A percentile compares a stretch with the other conserved stretches of the same genome.
These are phyloP conservation scores for Lavandula angustifolia DNA, from an alignment of 257 asterid genomes.

Conservation along the genomic window DNA sequence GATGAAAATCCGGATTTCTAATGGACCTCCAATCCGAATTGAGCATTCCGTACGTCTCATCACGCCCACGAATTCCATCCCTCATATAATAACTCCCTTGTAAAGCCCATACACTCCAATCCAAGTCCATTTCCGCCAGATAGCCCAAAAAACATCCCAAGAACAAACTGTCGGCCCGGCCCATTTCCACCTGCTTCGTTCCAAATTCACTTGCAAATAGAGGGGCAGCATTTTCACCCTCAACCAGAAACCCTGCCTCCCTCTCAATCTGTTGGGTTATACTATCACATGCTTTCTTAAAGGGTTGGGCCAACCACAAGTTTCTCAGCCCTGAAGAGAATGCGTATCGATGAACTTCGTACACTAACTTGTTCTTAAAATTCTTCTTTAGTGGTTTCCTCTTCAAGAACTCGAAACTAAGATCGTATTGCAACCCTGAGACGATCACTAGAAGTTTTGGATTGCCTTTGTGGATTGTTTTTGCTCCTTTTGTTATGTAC, in stretches of 20 bases:
- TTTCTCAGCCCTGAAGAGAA: slow-evolving; percentile 33
- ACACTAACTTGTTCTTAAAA: slow-evolving; percentile 44
- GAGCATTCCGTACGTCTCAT: slow-evolving; percentile 52
- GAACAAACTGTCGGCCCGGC: slow-evolving; percentile 39
- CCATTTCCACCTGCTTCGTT: slow-evolving; percentile 26
- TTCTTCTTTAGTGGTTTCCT: slow-evolving; percentile 30
- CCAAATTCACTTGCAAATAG: slow-evolving; percentile 65
- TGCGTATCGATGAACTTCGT: slow-evolving; percentile 54
- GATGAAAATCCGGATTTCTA: slow-evolving; percentile 38
- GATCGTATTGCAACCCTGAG: slow-evolving; percentile 51
- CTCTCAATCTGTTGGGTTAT: slow-evolving; percentile 23
- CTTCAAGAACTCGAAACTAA: slow-evolving; percentile 42
- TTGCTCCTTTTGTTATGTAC: slow-evolving; percentile 46
- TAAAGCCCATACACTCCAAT: slow-evolving; percentile 64
- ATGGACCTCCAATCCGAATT: slow-evolving; percentile 40
- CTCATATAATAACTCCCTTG: slow-evolving; percentile 58
- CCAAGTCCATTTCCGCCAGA: slow-evolving; percentile 54
- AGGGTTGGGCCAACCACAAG: slow-evolving; percentile 31
- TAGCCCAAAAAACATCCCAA: slow-evolving; percentile 41
- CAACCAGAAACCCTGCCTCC: slow-evolving; percentile 43
- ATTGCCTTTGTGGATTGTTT: slow-evolving; percentile 41
- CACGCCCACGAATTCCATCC: slow-evolving; percentile 35
- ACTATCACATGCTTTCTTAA: slow-evolving; percentile 36
- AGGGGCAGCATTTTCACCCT: slow-evolving; percentile 45
- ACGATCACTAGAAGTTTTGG: slow-evolving; percentile 47